A percentile compares a stretch with the other conserved stretches of the same genome.
Evolutionary conservation across 805 yeast genomes (phyloP).

Genomic region (Yamadazyma paraphyllophila): DNA sequence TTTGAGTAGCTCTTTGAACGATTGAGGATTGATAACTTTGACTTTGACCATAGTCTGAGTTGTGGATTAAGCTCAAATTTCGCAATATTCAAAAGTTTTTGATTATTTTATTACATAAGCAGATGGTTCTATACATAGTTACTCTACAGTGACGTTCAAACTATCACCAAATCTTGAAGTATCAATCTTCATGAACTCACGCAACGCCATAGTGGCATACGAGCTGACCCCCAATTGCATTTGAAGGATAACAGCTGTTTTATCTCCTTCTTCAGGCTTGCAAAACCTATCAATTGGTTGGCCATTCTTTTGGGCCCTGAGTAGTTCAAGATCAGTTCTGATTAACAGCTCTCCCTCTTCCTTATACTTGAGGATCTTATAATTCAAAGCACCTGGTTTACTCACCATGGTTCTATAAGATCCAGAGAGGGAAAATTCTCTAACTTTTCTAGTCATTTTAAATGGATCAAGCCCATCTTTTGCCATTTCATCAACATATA

Average conservation of each 20-base stretch:
- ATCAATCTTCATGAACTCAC: constrained; percentile 83
- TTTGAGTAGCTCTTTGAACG: constrained; percentile 12
- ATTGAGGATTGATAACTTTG: constrained; percentile 7
- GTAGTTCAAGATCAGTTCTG: constrained; percentile 67
- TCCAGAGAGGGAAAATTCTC: constrained; percentile 91
- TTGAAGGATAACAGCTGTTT: constrained; percentile 69
- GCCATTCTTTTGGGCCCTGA: constrained; percentile 25
- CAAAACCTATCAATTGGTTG: constrained; percentile 25
- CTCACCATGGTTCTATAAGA: constrained; percentile 75
- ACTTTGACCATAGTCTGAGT: constrained; percentile 5
- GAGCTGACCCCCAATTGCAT: constrained; percentile 82
- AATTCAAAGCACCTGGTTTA: constrained; percentile 63
- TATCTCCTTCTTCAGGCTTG: constrained; percentile 33
- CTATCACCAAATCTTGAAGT: constrained; percentile 44
- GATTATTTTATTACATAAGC: no score
- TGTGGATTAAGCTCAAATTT: not conserved
- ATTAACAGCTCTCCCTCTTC: constrained; percentile 66
- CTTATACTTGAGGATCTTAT: constrained; percentile 57
- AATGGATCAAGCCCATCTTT: constrained; percentile 81
- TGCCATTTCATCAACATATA: constrained; percentile 71
- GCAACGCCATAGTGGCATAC: constrained; percentile 95
- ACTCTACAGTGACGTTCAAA: constrained; percentile 12
- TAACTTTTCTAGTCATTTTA: constrained; percentile 77
- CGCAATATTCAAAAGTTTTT: not conserved
- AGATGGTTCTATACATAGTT: not conserved